Evolutionary conservation across 805 yeast species (phyloP).

Genomic region (Ogataea dorogensis): DNA sequence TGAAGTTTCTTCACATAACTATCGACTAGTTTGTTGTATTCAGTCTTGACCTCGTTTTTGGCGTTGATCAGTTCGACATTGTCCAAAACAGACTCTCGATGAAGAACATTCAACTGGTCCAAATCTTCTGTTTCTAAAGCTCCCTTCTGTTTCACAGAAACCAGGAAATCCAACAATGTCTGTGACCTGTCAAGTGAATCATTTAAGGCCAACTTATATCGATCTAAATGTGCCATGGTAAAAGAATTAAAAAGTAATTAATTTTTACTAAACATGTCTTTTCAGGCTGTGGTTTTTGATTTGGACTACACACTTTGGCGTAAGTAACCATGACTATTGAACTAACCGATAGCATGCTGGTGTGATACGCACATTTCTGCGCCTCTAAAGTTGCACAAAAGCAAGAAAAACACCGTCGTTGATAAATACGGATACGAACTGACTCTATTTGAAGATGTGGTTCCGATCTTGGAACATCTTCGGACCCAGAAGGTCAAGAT

Average conservation of each 20-base stretch:
- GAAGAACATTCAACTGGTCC: slow-evolving; percentile 14
- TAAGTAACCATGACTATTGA: slow-evolving; percentile 26
- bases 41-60: slow-evolving; percentile 24
- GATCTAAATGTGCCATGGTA: slow-evolving; percentile 8
- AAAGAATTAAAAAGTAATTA: background rate
- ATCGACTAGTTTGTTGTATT: slow-evolving; percentile 17
- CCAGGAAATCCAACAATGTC: slow-evolving; percentile 11
- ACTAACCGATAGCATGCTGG: slow-evolving; percentile 51
- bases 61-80: slow-evolving; percentile 16
- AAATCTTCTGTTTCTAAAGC: slow-evolving; percentile 5
- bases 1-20: slow-evolving; percentile 13
- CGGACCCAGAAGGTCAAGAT: slow-evolving; percentile 46
- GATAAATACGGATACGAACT: slow-evolving; percentile 58
- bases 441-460: slow-evolving; percentile 66
- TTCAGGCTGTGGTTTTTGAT: slow-evolving; percentile 64
- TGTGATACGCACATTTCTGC: slow-evolving; percentile 70
- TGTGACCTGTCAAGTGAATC: slow-evolving; percentile 21
- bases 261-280: slow-evolving; percentile 1
- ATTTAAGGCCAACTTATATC: slow-evolving; percentile 13
- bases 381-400: slow-evolving; percentile 42
- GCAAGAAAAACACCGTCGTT: slow-evolving; percentile 36
- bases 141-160: slow-evolving; percentile 4
- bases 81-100: slow-evolving; percentile 22
- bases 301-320: slow-evolving; percentile 81
- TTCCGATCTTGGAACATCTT: slow-evolving; percentile 55